phyloP scores from a whole-genome alignment of 768 basidiomycete genomes.

The Termitomyces sp. region DNA sequence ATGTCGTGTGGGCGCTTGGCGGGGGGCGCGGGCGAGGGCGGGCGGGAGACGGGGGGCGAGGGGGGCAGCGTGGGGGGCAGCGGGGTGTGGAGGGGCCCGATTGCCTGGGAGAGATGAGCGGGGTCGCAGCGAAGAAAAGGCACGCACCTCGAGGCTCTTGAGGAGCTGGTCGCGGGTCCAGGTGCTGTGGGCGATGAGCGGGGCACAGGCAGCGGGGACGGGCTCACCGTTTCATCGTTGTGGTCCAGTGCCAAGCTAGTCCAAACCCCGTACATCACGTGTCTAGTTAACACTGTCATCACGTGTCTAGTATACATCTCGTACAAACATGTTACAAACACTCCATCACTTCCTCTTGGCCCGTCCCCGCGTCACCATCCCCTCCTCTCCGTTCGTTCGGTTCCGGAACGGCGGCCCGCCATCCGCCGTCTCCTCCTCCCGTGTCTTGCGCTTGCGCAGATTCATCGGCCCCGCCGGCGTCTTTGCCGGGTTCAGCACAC shows the following conservation, averaged over 20 bases:
- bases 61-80: conserved; percentile 43
- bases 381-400: too few species aligned
- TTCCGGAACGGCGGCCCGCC: too few species aligned
- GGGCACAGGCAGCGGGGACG: conserved; percentile 10
- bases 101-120: conserved; percentile 26
- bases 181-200: conserved; percentile 27
- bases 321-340: too few species aligned
- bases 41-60: conserved; percentile 45
- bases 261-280: conserved; percentile 9
- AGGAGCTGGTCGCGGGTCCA: conserved; percentile 47
- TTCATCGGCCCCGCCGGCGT: conserved; percentile 20
- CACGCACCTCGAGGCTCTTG: conserved; percentile 37
- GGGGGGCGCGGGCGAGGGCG: conserved; percentile 38
- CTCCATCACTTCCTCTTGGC: too few species aligned
- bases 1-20: conserved; percentile 44
- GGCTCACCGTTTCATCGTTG: conserved; percentile 29
- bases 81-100: conserved; percentile 33
- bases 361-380: conserved; percentile 34
- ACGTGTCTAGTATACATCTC: too few species aligned
- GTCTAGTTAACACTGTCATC: too few species aligned
- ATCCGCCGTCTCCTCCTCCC: conserved; percentile 18
- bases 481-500: conserved; percentile 25
- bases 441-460: conserved; percentile 27
- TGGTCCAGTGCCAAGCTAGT: conserved; percentile 31
- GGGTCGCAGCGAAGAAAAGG: conserved; percentile 3